Percentiles rank a stretch among this genome's conserved stretches.
phyloP scores from a whole-genome alignment of 192 early-diverging fungal genomes.

The Chytriomyces hyalinus region DNA sequence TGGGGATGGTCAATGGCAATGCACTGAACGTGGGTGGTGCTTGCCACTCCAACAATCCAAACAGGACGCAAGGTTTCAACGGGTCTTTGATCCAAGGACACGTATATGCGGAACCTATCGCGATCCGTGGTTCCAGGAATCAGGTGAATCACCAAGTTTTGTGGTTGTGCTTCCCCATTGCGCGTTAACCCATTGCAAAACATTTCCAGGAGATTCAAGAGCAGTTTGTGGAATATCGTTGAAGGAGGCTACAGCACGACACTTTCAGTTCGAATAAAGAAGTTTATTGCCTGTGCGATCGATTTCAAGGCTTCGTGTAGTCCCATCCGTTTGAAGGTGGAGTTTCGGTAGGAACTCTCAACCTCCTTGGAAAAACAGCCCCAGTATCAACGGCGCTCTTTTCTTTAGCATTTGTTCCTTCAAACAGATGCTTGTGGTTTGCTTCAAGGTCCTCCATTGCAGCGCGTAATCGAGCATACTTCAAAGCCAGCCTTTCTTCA shows the following conservation, averaged over 20 bases:
- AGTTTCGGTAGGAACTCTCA: conserved; percentile 57
- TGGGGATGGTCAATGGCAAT: conserved; percentile 4
- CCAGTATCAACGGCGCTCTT: conserved; percentile 28
- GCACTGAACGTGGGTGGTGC: background rate
- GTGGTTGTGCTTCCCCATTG: background rate
- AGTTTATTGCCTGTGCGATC: background rate
- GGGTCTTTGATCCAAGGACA: conserved; percentile 35
- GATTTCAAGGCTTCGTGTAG: conserved; percentile 34
- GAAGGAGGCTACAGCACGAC: conserved; percentile 24
- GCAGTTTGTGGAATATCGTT: conserved; percentile 47
- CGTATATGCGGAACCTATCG: conserved; percentile 50
- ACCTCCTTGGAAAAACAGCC: conserved; percentile 44
- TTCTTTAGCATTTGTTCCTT: conserved; percentile 40
- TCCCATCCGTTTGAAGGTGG: conserved; percentile 54
- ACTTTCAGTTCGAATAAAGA: too few species aligned
- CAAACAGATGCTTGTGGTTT: conserved; percentile 51
- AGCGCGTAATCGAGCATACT: conserved; percentile 49
- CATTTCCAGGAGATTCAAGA: conserved; percentile 35
- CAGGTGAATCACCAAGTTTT: background rate
- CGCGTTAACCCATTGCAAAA: background rate
- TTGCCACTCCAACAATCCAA: background rate
- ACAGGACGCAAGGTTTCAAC: background rate
- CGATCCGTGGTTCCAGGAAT: conserved; percentile 35
- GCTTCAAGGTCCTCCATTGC: conserved; percentile 58
- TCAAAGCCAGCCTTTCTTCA: conserved; percentile 39